Conservation (phyloP, 257 asterid species). For the Lithospermum erythrorhizon region DNA sequence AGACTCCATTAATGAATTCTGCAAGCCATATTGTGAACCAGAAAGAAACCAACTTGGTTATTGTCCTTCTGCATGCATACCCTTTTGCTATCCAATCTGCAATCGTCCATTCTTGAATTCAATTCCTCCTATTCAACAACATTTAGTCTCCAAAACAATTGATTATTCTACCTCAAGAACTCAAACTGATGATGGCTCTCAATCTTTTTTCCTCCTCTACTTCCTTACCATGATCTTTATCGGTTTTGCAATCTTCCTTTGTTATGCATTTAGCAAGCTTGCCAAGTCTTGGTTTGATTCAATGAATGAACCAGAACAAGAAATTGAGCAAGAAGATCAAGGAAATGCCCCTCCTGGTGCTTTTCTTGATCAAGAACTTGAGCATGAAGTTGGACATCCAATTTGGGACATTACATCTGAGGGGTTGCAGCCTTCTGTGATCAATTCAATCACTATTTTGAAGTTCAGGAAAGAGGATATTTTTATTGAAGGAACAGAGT, state of each 20-base stretch:
- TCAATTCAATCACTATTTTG: conserved; percentile 7
- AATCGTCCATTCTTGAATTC: background rate
- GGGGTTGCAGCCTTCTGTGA: conserved; percentile 5
- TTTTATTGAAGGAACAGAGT: conserved; percentile 12
- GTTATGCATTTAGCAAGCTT: conserved; percentile 32
- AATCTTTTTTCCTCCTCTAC: conserved; percentile 24
- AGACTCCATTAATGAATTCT: background rate
- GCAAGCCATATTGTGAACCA: conserved; percentile 18
- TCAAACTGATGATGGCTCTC: background rate
- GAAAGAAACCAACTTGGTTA: background rate
- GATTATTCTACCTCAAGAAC: background rate
- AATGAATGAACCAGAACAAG: background rate
- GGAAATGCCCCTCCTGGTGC: conserved; percentile 18
- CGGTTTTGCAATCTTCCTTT: conserved; percentile 26
- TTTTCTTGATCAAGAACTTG: conserved; percentile 36
- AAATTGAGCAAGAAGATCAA: conserved; percentile 4
- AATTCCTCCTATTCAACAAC: conserved; percentile 9
- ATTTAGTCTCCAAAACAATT: background rate
- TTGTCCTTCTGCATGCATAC: conserved; percentile 23
- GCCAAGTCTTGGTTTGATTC: conserved; percentile 5
- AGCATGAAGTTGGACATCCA: conserved; percentile 51
- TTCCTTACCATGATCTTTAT: conserved; percentile 34
- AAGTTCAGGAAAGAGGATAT: conserved; percentile 9
- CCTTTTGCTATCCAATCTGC: conserved; percentile 21
- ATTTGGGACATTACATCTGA: conserved; percentile 57